Evolutionary conservation across 345 rosid genomes (phyloP).

Genomic region (Eutrema yunnanense): DNA sequence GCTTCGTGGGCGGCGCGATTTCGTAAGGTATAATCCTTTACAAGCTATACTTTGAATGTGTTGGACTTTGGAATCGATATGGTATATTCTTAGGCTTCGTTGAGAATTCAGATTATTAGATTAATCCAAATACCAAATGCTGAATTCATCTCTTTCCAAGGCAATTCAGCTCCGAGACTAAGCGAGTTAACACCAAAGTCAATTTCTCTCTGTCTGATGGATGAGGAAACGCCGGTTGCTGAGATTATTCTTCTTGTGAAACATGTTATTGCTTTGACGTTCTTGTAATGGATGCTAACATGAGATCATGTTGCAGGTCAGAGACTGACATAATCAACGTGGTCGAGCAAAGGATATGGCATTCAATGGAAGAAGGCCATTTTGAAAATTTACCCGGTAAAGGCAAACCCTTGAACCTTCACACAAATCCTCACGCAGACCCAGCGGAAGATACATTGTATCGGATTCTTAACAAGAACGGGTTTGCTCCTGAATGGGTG

Average conservation of each 20-base stretch:
- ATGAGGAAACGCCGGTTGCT: conserved; percentile 4
- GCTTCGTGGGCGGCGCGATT: conserved; percentile 75
- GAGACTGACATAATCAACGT: conserved; percentile 80
- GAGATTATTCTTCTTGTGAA: background rate
- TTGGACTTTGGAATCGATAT: background rate
- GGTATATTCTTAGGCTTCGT: background rate
- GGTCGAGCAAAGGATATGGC: conserved; percentile 95
- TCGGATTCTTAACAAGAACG: conserved; percentile 73
- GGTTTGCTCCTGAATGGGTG: conserved; percentile 90
- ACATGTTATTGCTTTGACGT: background rate
- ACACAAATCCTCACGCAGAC: conserved; percentile 67
- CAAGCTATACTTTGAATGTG: background rate
- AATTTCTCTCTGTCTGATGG: conserved; percentile 63
- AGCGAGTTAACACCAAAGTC: conserved; percentile 45
- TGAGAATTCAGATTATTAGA: background rate
- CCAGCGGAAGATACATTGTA: conserved; percentile 88
- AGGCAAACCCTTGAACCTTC: conserved; percentile 78
- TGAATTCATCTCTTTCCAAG: background rate
- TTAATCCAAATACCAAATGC: background rate
- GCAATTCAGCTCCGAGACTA: conserved; percentile 22
- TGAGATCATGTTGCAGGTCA: conserved; percentile 43
- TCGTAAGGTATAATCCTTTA: conserved; percentile 43
- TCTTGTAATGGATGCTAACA: background rate
- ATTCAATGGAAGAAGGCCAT: conserved; percentile 93
- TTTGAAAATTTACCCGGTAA: conserved; percentile 91